Conservation (phyloP, 257 asterid species). For the Misopates orontium region DNA sequence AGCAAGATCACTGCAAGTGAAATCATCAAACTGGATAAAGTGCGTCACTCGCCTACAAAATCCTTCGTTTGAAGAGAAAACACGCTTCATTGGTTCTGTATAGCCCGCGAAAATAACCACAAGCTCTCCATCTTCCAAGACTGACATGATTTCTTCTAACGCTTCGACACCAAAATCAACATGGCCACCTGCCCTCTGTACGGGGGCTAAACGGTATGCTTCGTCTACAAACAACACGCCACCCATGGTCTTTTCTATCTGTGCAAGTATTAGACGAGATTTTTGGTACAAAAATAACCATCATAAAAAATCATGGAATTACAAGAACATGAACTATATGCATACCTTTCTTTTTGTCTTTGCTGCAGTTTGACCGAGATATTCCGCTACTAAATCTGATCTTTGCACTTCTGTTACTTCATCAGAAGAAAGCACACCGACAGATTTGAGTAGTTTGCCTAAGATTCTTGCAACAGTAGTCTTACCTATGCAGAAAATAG, state of each 20-base stretch:
- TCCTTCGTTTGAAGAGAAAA: slow-evolving; percentile 75
- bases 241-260: slow-evolving; percentile 92
- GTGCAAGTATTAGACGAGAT: background rate
- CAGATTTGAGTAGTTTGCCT: slow-evolving; percentile 81
- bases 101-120: slow-evolving; percentile 89
- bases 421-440: slow-evolving; percentile 78
- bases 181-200: slow-evolving; percentile 70
- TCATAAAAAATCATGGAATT: background rate
- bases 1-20: slow-evolving; percentile 62
- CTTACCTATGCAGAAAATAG: slow-evolving; percentile 53
- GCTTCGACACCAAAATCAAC: slow-evolving; percentile 91
- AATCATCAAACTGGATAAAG: slow-evolving; percentile 69
- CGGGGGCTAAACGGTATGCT: slow-evolving; percentile 87
- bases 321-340: background rate
- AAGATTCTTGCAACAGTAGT: slow-evolving; percentile 86
- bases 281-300: background rate
- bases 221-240: slow-evolving; percentile 95
- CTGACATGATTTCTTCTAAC: slow-evolving; percentile 91
- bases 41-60: slow-evolving; percentile 84
- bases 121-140: slow-evolving; percentile 70
- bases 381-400: slow-evolving; percentile 88
- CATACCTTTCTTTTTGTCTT: slow-evolving; percentile 78
- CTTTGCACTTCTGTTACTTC: slow-evolving; percentile 92
- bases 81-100: slow-evolving; percentile 86
- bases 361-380: slow-evolving; percentile 83